These are phyloP conservation scores for Malus hybrid DNA, from an alignment of 331 rosid species.

Conservation along the genomic window DNA sequence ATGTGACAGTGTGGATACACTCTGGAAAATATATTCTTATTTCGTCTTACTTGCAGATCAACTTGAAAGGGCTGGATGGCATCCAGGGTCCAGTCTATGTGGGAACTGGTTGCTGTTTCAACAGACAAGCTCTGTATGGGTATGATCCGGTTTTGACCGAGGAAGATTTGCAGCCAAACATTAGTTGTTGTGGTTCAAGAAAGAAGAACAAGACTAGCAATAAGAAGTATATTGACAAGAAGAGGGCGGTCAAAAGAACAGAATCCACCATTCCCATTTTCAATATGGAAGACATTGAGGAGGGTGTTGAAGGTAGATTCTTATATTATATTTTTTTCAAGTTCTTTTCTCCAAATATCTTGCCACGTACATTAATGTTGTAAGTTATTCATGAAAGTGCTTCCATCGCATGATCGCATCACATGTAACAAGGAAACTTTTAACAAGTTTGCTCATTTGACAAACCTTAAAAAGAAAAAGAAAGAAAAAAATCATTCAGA, in stretches of 20 bases:
- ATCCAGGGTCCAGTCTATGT: conserved; percentile 98
- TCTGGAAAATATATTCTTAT: conserved; percentile 7
- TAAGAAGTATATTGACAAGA: conserved; percentile 78
- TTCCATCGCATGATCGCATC: not conserved
- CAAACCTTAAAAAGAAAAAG: not conserved
- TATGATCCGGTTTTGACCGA: conserved; percentile 86
- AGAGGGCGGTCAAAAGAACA: conserved; percentile 67
- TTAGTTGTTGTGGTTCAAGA: conserved; percentile 95
- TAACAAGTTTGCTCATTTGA: not conserved
- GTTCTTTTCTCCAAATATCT: not conserved
- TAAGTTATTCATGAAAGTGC: not conserved
- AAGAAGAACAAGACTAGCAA: conserved; percentile 62
- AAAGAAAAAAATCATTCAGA: not conserved
- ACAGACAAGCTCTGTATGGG: conserved; percentile 96
- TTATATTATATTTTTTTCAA: not conserved
- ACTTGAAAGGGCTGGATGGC: conserved; percentile 96
- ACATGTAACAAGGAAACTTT: too few species aligned
- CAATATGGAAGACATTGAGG: conserved; percentile 94
- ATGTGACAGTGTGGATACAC: not conserved
- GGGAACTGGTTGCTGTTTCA: conserved; percentile 99
- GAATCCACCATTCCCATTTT: conserved; percentile 92
- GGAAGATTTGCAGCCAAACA: conserved; percentile 91
- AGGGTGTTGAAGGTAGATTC: conserved; percentile 87
- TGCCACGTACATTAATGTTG: not conserved
- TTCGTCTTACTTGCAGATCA: conserved; percentile 48